Base-by-base conservation (phyloP, 2,329 filamentous ascomycete genomes). In the Penicillium sp. region DNA sequence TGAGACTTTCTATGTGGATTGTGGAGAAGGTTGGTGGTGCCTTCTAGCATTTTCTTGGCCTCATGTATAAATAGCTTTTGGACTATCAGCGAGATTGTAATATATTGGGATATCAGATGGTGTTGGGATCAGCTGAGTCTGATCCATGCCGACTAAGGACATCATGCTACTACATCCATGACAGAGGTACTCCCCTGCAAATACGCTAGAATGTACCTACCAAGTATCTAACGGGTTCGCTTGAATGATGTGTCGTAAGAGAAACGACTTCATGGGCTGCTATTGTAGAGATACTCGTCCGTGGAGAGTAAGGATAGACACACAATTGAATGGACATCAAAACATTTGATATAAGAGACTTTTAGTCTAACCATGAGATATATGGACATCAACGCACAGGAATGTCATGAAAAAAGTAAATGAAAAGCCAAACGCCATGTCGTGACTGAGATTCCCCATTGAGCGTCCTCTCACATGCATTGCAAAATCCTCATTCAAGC, bases 1-100 rank as follows among this genome's bases (percentile, higher is more conserved):
- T 99, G 33, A 77, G 89, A 51, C 71, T 95, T 53, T 89, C 90
- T 3, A 95, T 97, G 90, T 95, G 89, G 89, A 87, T 95, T 71
- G 91, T 96, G 4, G 81, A 83, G 60, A 75, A 89, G 29, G 80
- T 95, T 7, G 92, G 92, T 0, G 92, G 92, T 12, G 90, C 90
- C n/a, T 75, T 97, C 65, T 96, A 74, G 66, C 11, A 25, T 18
- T 52, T 52, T 41, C 33, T 41, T 34, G 36, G 18, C 19, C 27
- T 25, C 22, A 14, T 52, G 36, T 45, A 56, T 39, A 37, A 34
- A 38, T 39, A 37, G 30, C 18, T 12, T 30, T 41, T 38, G 9
- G 31, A 25, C 34, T 28, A 44, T 40, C 40, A 50, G 40, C 28
- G 25, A 40, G 28, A 14, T 14, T 50, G 47, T 50, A 50, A 50